phyloP scores from a whole-genome alignment of 148 eudicot genomes.

The Drosera capensis region DNA sequence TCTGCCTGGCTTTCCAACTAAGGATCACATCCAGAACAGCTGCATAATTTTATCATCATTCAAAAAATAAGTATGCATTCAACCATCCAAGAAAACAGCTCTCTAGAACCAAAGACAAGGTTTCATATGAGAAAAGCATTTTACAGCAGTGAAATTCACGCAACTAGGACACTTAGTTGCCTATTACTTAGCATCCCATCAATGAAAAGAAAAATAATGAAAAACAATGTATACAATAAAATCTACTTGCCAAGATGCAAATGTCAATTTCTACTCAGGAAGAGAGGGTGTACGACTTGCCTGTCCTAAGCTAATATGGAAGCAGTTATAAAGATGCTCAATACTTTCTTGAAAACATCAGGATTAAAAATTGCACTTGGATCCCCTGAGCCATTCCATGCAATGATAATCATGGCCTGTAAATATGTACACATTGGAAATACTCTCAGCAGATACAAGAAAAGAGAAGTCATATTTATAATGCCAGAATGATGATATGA shows the following conservation, averaged over 20 bases:
- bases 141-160: not conserved
- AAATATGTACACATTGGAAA: not conserved
- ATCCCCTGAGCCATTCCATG: conserved; percentile 65
- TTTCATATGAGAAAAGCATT: not conserved
- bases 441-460: not conserved
- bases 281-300: conserved; percentile 26
- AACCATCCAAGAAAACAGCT: too few species aligned
- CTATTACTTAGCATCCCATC: not conserved
- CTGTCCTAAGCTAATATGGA: conserved; percentile 82
- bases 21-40: conserved; percentile 77
- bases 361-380: conserved; percentile 40
- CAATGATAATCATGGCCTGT: conserved; percentile 86
- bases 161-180: not conserved
- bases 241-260: too few species aligned
- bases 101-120: not conserved
- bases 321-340: conserved; percentile 87
- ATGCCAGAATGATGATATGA: too few species aligned
- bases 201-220: too few species aligned
- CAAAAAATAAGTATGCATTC: not conserved
- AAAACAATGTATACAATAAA: too few species aligned
- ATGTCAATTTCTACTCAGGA: not conserved
- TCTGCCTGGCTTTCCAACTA: conserved; percentile 87
- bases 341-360: conserved; percentile 48
- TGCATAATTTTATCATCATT: conserved; percentile 18
- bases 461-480: not conserved